A percentile compares a stretch with the other conserved stretches of the same genome.
Evolutionary conservation across 164 flowering plant genomes (phyloP).

Genomic region (Magnolia sinica): DNA sequence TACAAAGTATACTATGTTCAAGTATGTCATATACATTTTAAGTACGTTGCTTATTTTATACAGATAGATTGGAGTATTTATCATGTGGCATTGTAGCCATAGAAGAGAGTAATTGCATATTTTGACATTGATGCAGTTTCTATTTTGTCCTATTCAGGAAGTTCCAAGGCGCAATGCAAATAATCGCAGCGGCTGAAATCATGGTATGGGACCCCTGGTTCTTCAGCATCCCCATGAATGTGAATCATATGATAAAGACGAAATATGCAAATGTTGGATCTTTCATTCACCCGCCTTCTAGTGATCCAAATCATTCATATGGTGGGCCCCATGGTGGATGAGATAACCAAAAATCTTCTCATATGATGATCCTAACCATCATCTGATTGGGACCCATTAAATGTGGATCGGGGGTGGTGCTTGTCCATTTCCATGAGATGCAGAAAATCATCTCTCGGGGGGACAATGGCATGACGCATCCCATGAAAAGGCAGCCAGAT

Average conservation of each 20-base stretch:
- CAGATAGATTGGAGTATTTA: background rate
- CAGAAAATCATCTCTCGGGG: too few relatives aligned
- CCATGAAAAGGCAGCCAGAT: too few relatives aligned
- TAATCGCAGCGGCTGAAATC: constrained; percentile 68
- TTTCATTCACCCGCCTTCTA: background rate
- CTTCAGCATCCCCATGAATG: background rate
- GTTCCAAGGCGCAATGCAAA: constrained; percentile 83
- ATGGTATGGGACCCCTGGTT: constrained; percentile 40
- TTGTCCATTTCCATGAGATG: too few relatives aligned
- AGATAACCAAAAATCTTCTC: too few relatives aligned
- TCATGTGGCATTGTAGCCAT: background rate
- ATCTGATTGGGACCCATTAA: too few relatives aligned
- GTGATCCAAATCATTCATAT: background rate
- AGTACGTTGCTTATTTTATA: background rate
- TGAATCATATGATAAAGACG: background rate
- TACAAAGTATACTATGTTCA: constrained; percentile 78
- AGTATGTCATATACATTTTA: constrained; percentile 40
- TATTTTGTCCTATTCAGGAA: constrained; percentile 51
- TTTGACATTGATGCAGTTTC: background rate
- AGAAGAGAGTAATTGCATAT: constrained; percentile 3
- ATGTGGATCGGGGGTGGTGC: background rate
- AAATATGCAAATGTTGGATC: too few relatives aligned
- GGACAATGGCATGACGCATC: too few relatives aligned
- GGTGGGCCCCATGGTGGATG: background rate
- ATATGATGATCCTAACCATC: too few relatives aligned